Base-by-base conservation (phyloP, 345 rosid genomes). In the Moricandia arvensis region DNA sequence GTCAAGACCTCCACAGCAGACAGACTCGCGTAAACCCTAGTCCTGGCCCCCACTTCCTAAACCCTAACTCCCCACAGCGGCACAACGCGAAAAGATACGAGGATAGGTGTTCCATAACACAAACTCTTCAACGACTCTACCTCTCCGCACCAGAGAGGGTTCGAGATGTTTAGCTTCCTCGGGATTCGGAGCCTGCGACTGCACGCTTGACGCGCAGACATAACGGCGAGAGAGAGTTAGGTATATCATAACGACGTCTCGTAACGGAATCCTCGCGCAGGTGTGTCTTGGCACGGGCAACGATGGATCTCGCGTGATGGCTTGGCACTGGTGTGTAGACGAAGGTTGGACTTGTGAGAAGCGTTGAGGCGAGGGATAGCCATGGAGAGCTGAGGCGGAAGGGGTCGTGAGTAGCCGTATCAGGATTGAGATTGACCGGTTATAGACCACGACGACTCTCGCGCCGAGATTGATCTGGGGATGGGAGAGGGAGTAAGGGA, bases 261-360 rank as follows among this genome's bases (percentile, higher is more conserved):
- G 83, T 91, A 93, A 1, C 87, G 61, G 27, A n/a, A 93, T 72
- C 45, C 98, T 82, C 9, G 96, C 94, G 96, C 97, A 0, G 98
- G 98, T 0, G 97, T 87, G 84, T 93, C 98, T 82, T 91, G 98
- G 76, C 94, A 91, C 1, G 97, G 98, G 78, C n/a, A n/a, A 93
- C 90, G 41, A 93, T 83, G n/a, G 97, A 85, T 43, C 91, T 93
- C 7, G 98, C 93, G 80, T 93, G 98, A 93, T 83, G 0, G 94
- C 68, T 37, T 93, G 98, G 59, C 98, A 93, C 78, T 93, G 94
- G n/a, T 0, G 98, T 91, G 85, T 85, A 93, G 21, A 88, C 97
- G 59, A 84, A 93, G 12, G 93, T 80, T 82, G 15, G 62, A 53
- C 64, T 89, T 91, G n/a, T 72, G 85, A 83, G 79, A 88, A 91